Evolutionary conservation across 2,329 filamentous ascomycete genomes (phyloP).

Genomic region (Hymenoscyphus infarciens): DNA sequence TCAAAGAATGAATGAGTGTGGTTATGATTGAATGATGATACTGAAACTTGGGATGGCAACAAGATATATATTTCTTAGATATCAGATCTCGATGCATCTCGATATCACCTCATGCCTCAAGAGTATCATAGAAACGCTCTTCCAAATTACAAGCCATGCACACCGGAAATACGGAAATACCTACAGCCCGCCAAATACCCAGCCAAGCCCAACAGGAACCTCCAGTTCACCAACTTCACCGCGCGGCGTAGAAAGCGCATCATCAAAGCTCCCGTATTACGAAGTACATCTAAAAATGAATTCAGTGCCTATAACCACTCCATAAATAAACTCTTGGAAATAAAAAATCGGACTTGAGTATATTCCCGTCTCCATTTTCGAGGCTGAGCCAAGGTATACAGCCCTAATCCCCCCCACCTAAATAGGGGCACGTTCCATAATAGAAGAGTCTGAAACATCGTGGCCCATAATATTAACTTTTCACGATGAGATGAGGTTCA

Average conservation of each 20-base stretch:
- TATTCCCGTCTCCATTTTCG: not conserved
- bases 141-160: not conserved
- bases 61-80: not conserved
- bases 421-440: not conserved
- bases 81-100: not conserved
- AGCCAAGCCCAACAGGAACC: too few relatives aligned
- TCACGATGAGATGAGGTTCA: not conserved
- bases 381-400: not conserved
- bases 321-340: too few relatives aligned
- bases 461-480: not conserved
- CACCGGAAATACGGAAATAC: too few relatives aligned
- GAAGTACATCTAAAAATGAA: too few relatives aligned
- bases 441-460: not conserved
- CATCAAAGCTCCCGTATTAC: too few relatives aligned
- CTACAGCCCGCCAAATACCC: too few relatives aligned
- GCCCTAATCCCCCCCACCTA: not conserved
- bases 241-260: too few relatives aligned
- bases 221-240: too few relatives aligned
- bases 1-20: constrained; percentile 2
- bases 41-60: not conserved
- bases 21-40: not conserved
- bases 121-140: not conserved
- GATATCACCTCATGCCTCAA: not conserved
- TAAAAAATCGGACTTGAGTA: too few relatives aligned
- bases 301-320: too few relatives aligned